phyloP scores from a whole-genome alignment of 164 flowering plant species.

The Malania oleifera region DNA sequence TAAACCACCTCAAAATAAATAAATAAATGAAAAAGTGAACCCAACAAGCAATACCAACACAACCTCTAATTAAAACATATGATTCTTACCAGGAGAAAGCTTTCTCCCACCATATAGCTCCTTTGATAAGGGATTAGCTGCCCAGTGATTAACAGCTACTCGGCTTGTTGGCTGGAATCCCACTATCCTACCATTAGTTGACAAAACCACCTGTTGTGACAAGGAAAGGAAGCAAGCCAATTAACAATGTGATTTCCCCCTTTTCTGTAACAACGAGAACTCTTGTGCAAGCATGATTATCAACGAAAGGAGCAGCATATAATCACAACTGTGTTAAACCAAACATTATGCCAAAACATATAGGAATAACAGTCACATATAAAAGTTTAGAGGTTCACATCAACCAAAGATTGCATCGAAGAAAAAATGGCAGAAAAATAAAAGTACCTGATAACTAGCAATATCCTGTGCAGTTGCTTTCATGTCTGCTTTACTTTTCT shows the following conservation, averaged over 20 bases:
- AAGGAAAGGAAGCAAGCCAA: background rate
- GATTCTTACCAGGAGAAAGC: constrained; percentile 64
- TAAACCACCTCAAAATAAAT: constrained; percentile 20
- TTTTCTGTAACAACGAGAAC: too few relatives aligned
- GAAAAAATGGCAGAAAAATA: too few relatives aligned
- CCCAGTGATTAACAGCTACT: constrained; percentile 78
- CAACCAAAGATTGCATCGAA: too few relatives aligned
- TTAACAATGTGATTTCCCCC: background rate
- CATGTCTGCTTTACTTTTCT: constrained; percentile 25
- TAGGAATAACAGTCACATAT: background rate
- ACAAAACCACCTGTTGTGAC: constrained; percentile 53
- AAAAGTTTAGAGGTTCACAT: too few relatives aligned
- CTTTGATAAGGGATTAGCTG: constrained; percentile 63
- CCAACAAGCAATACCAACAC: background rate
- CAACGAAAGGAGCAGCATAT: background rate
- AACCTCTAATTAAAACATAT: background rate
- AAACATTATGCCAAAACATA: background rate
- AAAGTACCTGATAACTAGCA: constrained; percentile 78
- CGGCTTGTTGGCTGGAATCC: constrained; percentile 82
- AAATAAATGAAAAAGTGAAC: constrained; percentile 1
- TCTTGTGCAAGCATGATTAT: background rate
- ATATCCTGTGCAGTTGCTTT: constrained; percentile 49
- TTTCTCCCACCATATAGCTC: constrained; percentile 63
- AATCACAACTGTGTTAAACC: background rate
- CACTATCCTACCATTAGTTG: constrained; percentile 54